Base-by-base conservation (phyloP, 139 green algal genomes). In the Monoraphidium neglectum region DNA sequence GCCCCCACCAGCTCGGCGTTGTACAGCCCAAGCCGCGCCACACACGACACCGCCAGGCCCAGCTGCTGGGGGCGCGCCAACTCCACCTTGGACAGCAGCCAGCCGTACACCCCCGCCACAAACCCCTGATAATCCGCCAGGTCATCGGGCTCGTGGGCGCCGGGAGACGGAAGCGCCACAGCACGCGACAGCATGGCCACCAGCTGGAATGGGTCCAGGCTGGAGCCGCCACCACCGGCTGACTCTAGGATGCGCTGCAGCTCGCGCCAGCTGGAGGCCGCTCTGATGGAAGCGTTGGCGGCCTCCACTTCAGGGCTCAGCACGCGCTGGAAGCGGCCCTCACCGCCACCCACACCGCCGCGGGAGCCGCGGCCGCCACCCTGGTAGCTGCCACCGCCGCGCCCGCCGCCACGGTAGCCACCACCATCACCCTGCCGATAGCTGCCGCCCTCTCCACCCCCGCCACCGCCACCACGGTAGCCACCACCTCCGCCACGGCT, bases 71-170 rank as follows among this genome's bases (percentile, higher is more conserved):
- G 18, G 28, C 54, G 43, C 32, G 74, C 65, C 15, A 36, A 36
- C 16, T 59, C 49, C 54, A 75, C 60, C 53, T 53, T 51, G 28
- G 74, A 65, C 65, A 80, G 54, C 54, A 80, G 72, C 65, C 65
- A 80, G 54, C 65, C 75, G 33, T 75, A 80, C 53, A 80, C 75
- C 63, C 30, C 66, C 10, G 73, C 73, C 36, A 79, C 51, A 59
- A 79, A 79, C 62, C 72, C 61, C 73, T 79, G 73, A 49, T 38
- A 79, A n/a, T 79, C 73, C 26, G 63, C 73, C 38, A 43, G 30
- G 40, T 79, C 73, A 56, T 79, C 73, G 21, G 57, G 57, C 36
- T 70, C 53, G 15, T 35, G 12, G 43, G 43, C 43, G 12, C 43
- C 43, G 43, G 43, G 43, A 12, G 8, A 21, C 8, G 43, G 43